Conservation (phyloP, 495 filamentous ascomycete species). For the Lasiosphaeria miniovina region DNA sequence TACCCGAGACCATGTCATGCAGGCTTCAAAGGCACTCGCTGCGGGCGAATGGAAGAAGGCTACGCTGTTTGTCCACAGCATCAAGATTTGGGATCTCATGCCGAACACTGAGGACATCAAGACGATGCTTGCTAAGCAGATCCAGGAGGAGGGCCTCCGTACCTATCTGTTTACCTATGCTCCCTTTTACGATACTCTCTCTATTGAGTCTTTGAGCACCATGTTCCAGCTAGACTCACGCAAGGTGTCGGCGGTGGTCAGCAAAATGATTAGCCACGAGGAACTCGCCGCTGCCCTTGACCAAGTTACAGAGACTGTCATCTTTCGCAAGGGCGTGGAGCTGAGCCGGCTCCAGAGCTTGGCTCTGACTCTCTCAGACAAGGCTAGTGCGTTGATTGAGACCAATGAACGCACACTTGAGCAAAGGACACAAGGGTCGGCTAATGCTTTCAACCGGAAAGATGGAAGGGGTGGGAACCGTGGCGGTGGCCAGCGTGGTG, state of each 20-base stretch:
- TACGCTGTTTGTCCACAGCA: constrained; percentile 84
- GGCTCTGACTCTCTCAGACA: constrained; percentile 90
- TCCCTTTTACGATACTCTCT: constrained; percentile 96
- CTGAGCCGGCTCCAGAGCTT: constrained; percentile 92
- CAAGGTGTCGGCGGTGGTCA: constrained; percentile 91
- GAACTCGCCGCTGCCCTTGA: constrained; percentile 94
- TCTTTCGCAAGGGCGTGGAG: constrained; percentile 99
- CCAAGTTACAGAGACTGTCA: constrained; percentile 94
- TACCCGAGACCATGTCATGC: constrained; percentile 98
- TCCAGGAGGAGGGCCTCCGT: constrained; percentile 94
- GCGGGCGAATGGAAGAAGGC: constrained; percentile 98
- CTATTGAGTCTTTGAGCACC: constrained; percentile 72
- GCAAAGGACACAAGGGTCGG: constrained; percentile 91
- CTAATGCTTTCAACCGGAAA: constrained; percentile 90
- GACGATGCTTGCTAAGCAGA: constrained; percentile 92
- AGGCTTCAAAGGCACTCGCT: constrained; percentile 92
- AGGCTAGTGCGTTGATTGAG: constrained; percentile 92
- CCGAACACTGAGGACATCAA: constrained; percentile 86
- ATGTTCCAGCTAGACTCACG: constrained; percentile 94
- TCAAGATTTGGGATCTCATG: constrained; percentile 99
- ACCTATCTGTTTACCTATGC: constrained; percentile 99
- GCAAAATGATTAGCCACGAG: constrained; percentile 99
- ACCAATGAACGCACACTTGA: constrained; percentile 95
- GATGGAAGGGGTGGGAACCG: constrained; percentile 74
- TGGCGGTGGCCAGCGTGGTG: constrained; percentile 61